Evolutionary conservation across 2,329 filamentous ascomycete species (phyloP).

Genomic region (Helotiales sp.): DNA sequence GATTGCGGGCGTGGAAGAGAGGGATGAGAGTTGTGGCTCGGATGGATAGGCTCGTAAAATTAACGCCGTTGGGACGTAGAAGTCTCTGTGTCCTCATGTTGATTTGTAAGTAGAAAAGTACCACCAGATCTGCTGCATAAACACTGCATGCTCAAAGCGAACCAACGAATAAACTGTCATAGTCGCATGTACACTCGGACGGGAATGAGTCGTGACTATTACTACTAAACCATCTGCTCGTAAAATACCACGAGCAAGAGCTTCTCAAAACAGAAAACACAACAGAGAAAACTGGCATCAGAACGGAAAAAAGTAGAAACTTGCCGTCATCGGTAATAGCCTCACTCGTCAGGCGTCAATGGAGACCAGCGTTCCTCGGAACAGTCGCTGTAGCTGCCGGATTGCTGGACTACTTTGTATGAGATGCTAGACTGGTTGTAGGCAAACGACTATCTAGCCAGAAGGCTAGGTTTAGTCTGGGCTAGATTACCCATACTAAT

Average conservation of each 20-base stretch:
- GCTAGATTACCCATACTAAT: too few relatives aligned
- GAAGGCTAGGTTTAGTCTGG: too few relatives aligned
- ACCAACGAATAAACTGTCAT: neutral
- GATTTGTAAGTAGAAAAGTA: neutral
- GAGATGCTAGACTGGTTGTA: neutral
- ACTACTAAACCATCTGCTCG: too few relatives aligned
- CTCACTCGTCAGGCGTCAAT: neutral
- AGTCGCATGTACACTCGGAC: neutral
- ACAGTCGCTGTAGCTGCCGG: neutral
- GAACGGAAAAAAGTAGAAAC: too few relatives aligned
- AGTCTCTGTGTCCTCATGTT: neutral
- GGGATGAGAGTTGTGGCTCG: neutral
- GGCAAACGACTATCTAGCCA: neutral
- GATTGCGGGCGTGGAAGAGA: neutral
- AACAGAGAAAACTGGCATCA: neutral
- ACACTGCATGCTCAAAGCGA: neutral
- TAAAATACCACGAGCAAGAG: neutral
- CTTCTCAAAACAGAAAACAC: neutral
- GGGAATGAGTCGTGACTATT: conserved; percentile 1
- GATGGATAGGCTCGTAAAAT: neutral
- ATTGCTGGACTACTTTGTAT: neutral
- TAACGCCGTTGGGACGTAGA: neutral
- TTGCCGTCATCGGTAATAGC: neutral
- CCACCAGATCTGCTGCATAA: neutral
- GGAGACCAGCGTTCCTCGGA: neutral